These are phyloP conservation scores for Cercospora brassicicola DNA, from an alignment of 2,329 filamentous ascomycete genomes.

Conservation along the genomic window DNA sequence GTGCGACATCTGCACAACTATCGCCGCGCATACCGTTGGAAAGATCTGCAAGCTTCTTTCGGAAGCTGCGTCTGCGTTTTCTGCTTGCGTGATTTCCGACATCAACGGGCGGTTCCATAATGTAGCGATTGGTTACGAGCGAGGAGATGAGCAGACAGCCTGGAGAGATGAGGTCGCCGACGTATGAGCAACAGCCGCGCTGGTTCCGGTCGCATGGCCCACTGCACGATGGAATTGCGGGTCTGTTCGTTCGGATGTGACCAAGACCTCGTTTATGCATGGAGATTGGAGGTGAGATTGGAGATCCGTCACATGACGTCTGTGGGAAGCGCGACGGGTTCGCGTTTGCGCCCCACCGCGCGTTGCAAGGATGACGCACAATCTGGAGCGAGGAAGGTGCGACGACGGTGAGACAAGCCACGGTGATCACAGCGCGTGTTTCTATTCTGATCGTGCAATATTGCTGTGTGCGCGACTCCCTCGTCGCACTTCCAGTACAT, in stretches of 20 bases:
- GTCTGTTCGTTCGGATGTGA: background rate
- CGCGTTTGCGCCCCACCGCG: background rate
- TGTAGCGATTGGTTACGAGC: background rate
- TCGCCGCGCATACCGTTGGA: background rate
- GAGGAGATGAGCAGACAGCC: background rate
- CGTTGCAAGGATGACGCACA: background rate
- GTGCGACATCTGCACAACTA: background rate
- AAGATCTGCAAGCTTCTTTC: background rate
- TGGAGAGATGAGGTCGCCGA: conserved; percentile 1
- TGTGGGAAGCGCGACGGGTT: background rate
- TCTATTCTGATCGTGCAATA: background rate
- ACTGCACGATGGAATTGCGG: conserved; percentile 6
- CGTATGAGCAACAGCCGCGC: background rate
- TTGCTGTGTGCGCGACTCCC: background rate
- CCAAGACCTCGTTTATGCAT: background rate
- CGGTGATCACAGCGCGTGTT: background rate
- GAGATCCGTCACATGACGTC: background rate
- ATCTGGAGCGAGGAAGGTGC: background rate
- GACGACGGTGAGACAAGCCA: background rate
- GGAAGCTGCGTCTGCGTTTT: background rate
- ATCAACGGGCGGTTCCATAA: background rate
- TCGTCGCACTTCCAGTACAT: background rate
- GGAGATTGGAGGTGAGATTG: background rate
- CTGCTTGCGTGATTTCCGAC: conserved; percentile 1
- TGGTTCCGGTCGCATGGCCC: background rate